A percentile compares a stretch with the other conserved stretches of the same genome.
These are phyloP conservation scores for Chaetomiaceae sp. DNA, from an alignment of 2,329 filamentous ascomycete species.

Conservation along the genomic window DNA sequence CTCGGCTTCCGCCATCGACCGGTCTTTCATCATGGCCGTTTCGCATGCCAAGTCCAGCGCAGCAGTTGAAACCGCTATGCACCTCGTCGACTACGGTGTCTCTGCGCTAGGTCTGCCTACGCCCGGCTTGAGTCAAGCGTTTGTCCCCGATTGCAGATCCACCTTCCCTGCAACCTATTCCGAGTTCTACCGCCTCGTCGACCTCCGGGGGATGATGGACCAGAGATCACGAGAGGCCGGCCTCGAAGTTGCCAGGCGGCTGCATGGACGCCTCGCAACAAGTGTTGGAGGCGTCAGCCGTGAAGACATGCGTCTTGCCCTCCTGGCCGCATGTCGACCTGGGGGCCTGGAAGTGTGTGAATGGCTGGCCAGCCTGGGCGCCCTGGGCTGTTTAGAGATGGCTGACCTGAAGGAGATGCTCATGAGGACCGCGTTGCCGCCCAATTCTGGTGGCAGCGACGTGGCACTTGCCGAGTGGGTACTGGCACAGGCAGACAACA, in stretches of 20 bases:
- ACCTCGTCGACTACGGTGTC: background rate
- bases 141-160: background rate
- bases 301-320: background rate
- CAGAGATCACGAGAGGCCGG: background rate
- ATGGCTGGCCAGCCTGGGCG: slow-evolving; percentile 2
- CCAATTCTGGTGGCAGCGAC: background rate
- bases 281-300: background rate
- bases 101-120: background rate
- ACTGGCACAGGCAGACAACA: background rate
- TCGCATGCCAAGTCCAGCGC: background rate
- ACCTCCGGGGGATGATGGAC: background rate
- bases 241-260: background rate
- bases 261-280: background rate
- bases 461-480: background rate
- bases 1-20: background rate
- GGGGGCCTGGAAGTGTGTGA: background rate
- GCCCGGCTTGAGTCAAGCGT: background rate
- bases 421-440: background rate
- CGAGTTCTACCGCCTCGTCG: too few species aligned
- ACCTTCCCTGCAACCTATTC: too few species aligned
- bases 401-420: background rate
- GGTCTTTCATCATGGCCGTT: background rate
- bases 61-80: background rate
- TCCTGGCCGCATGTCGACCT: background rate
- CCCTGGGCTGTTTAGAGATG: background rate